Conservation (phyloP, 768 basidiomycete genomes). For the Infundibulicybe gibba region DNA sequence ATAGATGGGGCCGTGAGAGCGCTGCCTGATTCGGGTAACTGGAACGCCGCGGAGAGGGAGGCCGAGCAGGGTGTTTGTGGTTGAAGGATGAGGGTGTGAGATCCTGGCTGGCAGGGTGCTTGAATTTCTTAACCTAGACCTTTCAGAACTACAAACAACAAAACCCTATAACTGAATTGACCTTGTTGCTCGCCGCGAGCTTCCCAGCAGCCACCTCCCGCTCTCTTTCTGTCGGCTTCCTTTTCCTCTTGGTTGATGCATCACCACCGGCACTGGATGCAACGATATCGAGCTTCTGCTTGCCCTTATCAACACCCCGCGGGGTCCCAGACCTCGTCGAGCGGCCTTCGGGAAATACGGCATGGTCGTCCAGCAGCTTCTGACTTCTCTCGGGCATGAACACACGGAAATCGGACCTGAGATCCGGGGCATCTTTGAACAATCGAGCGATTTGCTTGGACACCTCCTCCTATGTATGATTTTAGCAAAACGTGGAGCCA, state of each 20-base stretch:
- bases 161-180: slow-evolving; percentile 13
- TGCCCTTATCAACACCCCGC: slow-evolving; percentile 31
- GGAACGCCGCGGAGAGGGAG: slow-evolving; percentile 30
- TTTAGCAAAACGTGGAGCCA: slow-evolving; percentile 7
- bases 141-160: slow-evolving; percentile 3
- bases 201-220: slow-evolving; percentile 34
- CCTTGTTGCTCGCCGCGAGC: slow-evolving; percentile 34
- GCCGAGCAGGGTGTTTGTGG: slow-evolving; percentile 26
- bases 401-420: slow-evolving; percentile 68
- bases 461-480: slow-evolving; percentile 51
- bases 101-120: slow-evolving; percentile 35
- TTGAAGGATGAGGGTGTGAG: slow-evolving; percentile 32
- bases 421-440: slow-evolving; percentile 74
- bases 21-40: slow-evolving; percentile 18
- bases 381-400: slow-evolving; percentile 69
- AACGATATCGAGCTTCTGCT: slow-evolving; percentile 42
- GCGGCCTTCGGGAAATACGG: slow-evolving; percentile 15
- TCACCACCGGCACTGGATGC: slow-evolving; percentile 23
- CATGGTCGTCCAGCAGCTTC: slow-evolving; percentile 41
- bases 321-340: slow-evolving; percentile 32
- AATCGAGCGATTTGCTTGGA: slow-evolving; percentile 63
- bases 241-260: slow-evolving; percentile 57
- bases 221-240: slow-evolving; percentile 53
- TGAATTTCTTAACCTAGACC: slow-evolving; percentile 28
- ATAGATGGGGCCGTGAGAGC: slow-evolving; percentile 21